Evolutionary conservation across 441 rosid species (phyloP).

Genomic region (Viola pubescens): DNA sequence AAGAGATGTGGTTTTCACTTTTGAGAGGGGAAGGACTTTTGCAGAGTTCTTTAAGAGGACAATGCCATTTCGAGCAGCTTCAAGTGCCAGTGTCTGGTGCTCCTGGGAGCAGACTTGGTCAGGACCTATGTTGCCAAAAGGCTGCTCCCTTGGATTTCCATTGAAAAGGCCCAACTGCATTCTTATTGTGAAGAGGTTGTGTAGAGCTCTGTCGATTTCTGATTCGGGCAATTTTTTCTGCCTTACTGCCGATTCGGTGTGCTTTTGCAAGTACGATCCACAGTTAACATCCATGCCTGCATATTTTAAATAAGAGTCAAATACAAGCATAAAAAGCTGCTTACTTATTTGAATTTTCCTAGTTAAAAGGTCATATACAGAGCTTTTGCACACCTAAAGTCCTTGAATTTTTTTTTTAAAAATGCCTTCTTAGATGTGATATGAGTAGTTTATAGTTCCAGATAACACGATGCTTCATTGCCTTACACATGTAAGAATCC

Average conservation of each 20-base stretch:
- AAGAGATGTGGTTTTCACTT: slow-evolving; percentile 38
- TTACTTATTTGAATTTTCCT: neutral
- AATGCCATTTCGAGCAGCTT: slow-evolving; percentile 84
- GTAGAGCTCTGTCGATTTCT: slow-evolving; percentile 52
- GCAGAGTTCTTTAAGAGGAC: slow-evolving; percentile 71
- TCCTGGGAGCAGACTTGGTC: slow-evolving; percentile 65
- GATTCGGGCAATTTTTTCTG: slow-evolving; percentile 46
- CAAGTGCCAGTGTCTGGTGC: slow-evolving; percentile 84
- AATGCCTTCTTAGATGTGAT: too few relatives aligned
- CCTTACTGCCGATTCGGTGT: slow-evolving; percentile 58
- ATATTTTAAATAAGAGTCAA: slow-evolving; percentile 2
- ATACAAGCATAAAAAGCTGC: neutral
- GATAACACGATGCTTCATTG: too few relatives aligned
- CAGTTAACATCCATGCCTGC: slow-evolving; percentile 91
- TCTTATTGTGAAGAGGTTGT: slow-evolving; percentile 61
- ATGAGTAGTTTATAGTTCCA: too few relatives aligned
- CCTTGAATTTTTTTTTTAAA: too few relatives aligned
- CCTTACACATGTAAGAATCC: too few relatives aligned
- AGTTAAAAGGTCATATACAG: too few relatives aligned
- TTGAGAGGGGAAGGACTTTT: slow-evolving; percentile 51
- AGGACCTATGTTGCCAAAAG: slow-evolving; percentile 55
- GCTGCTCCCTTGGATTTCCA: slow-evolving; percentile 53
- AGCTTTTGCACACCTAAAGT: too few relatives aligned
- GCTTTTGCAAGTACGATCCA: slow-evolving; percentile 57
- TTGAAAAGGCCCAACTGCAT: slow-evolving; percentile 90